Evolutionary conservation across 2,329 filamentous ascomycete genomes (phyloP), one percentile per base, ranked within the genome.

Genomic region (Colletotrichum lini): DNA sequence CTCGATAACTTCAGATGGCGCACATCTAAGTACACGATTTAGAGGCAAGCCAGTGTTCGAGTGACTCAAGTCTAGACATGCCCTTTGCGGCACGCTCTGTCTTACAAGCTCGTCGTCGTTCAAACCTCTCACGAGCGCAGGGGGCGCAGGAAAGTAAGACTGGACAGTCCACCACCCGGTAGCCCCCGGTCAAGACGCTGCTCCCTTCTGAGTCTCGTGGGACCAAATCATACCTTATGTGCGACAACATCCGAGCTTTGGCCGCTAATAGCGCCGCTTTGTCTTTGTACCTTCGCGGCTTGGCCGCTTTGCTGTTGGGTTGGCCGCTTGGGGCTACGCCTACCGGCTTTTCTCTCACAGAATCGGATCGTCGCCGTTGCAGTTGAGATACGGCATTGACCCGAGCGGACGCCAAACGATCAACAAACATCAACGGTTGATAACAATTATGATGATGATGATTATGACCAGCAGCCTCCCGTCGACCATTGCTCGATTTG

Each of bases 181-280:
- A 68, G 30, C 58, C 42, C 57, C 35, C 8, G 2, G 30, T 30
- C 40, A 30, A 23, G 56, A 44, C 54, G 47, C 52, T 64, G 47
- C 58, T 64, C 65, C 69, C 69, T 72, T 69, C 58, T 52, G 44
- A 63, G 40, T 53, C 69, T 63, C 52, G 38, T 50, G 57, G 52
- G 35, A 67, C 21, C 47, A 52, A 62, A 38, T 47, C 66, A 21
- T 35, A 38, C 47, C 66, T 18, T 35, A 53, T 57, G n/a, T 40
- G 30, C 56, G 47, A 47, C 57, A 45, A 15, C 52, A 58, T 53
- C 53, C 52, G 45, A 58, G 52, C 57, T 68, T 35, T 44, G n/a
- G 42, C 23, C 18, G 50, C 56, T 56, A 23, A 35, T 9, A 56
- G 53, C 35, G 42, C 52, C 21, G 26, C 18, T 54, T 26, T 13